A percentile compares a stretch with the other conserved stretches of the same genome.
Conservation (phyloP, 2,329 filamentous ascomycete genomes). For the Nigrospora osmanthi region DNA sequence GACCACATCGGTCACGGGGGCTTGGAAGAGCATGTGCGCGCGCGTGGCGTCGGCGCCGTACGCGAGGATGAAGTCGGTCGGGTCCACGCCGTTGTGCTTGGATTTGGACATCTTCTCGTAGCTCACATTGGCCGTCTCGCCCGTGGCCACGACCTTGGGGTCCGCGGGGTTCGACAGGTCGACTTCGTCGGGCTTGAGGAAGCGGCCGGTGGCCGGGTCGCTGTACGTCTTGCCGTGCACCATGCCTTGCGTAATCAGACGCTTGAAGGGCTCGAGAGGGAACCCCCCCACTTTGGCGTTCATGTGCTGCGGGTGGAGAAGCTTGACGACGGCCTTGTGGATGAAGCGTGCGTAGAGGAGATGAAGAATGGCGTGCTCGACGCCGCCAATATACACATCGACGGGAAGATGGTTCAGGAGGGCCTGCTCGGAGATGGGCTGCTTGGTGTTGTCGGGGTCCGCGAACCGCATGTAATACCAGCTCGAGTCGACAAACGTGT, state of each 20-base stretch:
- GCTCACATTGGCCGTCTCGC: constrained; percentile 49
- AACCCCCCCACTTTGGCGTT: neutral
- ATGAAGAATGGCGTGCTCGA: constrained; percentile 87
- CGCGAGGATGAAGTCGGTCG: constrained; percentile 59
- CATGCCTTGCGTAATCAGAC: constrained; percentile 86
- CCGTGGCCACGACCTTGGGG: constrained; percentile 56
- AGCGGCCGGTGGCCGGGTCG: constrained; percentile 66
- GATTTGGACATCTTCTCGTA: constrained; percentile 96
- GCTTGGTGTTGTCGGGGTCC: constrained; percentile 57
- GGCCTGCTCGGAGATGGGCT: constrained; percentile 53
- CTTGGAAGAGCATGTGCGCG: constrained; percentile 84
- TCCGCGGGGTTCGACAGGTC: constrained; percentile 48
- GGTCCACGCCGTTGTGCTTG: constrained; percentile 87
- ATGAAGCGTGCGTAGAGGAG: constrained; percentile 85
- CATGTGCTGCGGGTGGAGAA: constrained; percentile 29
- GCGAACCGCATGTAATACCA: constrained; percentile 86
- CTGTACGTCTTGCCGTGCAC: constrained; percentile 81
- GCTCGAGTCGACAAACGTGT: constrained; percentile 91
- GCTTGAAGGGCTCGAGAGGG: constrained; percentile 65
- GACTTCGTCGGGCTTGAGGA: constrained; percentile 70
- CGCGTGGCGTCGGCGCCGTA: constrained; percentile 79
- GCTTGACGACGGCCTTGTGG: constrained; percentile 71
- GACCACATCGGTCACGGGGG: constrained; percentile 73
- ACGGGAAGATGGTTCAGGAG: constrained; percentile 59
- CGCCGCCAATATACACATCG: constrained; percentile 81